Evolutionary conservation across 2,329 filamentous ascomycete species (phyloP), one percentile per base, ranked within the genome.

Genomic region (Fusarium keratoplasticum): DNA sequence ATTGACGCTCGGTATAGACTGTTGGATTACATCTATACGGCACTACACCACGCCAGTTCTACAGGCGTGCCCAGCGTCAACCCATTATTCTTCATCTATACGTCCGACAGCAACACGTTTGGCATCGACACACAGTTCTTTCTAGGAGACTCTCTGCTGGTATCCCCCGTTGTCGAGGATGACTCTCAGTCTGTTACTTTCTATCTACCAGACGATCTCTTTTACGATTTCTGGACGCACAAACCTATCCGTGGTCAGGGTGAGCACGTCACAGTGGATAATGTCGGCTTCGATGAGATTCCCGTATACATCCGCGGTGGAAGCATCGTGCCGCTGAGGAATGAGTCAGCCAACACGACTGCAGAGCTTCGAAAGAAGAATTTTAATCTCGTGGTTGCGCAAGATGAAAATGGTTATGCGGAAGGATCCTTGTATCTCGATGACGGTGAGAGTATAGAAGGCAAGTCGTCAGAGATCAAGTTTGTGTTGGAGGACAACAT

Each of bases 11-110:
- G 94, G n/a, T 95, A 95, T 83, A 87, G 89, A 35, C 85, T 95
- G n/a, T 86, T 96, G n/a, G 93, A 95, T 77, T 95, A 95, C 83
- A 87, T 94, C 69, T 95, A 96, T 85, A 95, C 93, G 1, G 89
- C 91, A 1, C 31, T 62, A 7, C 60, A 86, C 95, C 75, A 85
- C 91, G 79, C 82, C 84, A 66, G 89, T 94, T 80, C 88, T 27
- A 29, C 31, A 3, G 94, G 94, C 36, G 87, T 87, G 2, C 93
- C 94, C 0, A 85, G 91, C 72, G 84, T 95, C 64, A 90, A 90
- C 75, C 93, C 94, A 0, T 82, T 95, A 65, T 94, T 93, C 83
- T 96, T 91, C 84, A 79, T 90, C 31, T 95, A 95, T 79, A 93
- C 87, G 4, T 42, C 80, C 20, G 88, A 89, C 72, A 73, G 80